phyloP scores from a whole-genome alignment of 73 alveolate genomes.

The Tetrahymena thermophila region DNA sequence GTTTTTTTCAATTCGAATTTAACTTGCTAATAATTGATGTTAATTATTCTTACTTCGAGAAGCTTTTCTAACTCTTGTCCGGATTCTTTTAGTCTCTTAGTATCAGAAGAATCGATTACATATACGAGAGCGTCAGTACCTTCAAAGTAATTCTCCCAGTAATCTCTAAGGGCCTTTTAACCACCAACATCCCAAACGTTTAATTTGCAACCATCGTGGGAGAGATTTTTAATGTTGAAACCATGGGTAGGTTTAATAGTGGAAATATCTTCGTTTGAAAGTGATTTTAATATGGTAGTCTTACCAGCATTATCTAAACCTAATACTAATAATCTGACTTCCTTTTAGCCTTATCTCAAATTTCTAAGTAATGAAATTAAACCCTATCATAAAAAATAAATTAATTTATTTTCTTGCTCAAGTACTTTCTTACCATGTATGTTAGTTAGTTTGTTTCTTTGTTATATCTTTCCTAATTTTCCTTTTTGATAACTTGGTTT shows the following conservation, averaged over 20 bases:
- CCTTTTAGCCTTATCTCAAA: constrained; percentile 50
- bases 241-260: constrained; percentile 97
- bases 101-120: constrained; percentile 96
- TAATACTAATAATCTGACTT: constrained; percentile 90
- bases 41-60: background rate
- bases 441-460: background rate
- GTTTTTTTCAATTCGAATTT: background rate
- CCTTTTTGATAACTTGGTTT: background rate
- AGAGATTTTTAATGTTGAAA: constrained; percentile 89
- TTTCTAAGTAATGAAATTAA: background rate
- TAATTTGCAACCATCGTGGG: constrained; percentile 96
- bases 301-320: constrained; percentile 99
- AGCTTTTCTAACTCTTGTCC: constrained; percentile 53
- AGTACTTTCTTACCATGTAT: background rate
- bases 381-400: background rate
- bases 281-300: constrained; percentile 95
- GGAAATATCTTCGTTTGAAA: constrained; percentile 91
- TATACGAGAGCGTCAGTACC: constrained; percentile 91
- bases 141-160: constrained; percentile 97
- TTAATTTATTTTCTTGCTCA: background rate
- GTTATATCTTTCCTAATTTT: background rate
- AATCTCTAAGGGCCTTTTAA: constrained; percentile 90
- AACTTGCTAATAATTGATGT: background rate
- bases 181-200: constrained; percentile 99
- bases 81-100: constrained; percentile 88